Evolutionary conservation across 495 filamentous ascomycete species (phyloP).

Genomic region (Penicillium maclennaniae): DNA sequence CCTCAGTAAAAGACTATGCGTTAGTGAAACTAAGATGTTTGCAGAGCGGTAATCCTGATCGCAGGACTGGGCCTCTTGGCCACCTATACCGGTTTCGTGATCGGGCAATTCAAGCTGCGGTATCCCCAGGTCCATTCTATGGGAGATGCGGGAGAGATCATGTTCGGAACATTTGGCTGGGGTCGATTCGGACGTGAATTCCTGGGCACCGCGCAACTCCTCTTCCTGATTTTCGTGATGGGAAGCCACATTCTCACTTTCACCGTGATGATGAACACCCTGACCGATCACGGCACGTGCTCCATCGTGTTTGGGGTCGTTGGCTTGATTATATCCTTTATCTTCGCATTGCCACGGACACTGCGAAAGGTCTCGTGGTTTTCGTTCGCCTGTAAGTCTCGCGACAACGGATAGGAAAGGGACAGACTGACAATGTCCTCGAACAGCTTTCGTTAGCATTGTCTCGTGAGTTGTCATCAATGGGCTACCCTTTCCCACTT

Average conservation of each 20-base stretch:
- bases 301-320: slow-evolving; percentile 59
- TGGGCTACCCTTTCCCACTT: slow-evolving; percentile 51
- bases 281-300: slow-evolving; percentile 59
- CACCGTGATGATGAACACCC: slow-evolving; percentile 62
- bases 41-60: slow-evolving; percentile 51
- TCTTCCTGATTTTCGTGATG: slow-evolving; percentile 67
- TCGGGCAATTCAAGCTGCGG: slow-evolving; percentile 64
- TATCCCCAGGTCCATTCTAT: slow-evolving; percentile 62
- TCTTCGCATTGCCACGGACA: slow-evolving; percentile 59
- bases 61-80: slow-evolving; percentile 58
- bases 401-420: not conserved
- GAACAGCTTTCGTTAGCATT: not conserved
- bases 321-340: slow-evolving; percentile 55
- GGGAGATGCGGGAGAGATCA: slow-evolving; percentile 60
- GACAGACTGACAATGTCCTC: not conserved
- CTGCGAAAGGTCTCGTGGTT: slow-evolving; percentile 51
- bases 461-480: not conserved
- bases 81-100: slow-evolving; percentile 65
- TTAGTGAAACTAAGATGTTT: slow-evolving; percentile 20
- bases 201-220: slow-evolving; percentile 52
- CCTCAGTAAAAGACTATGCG: too few species aligned
- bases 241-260: slow-evolving; percentile 71
- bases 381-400: slow-evolving; percentile 39
- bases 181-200: slow-evolving; percentile 56
- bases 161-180: slow-evolving; percentile 30